Base-by-base conservation (phyloP, 768 basidiomycete genomes). In the Suillus bovinus region DNA sequence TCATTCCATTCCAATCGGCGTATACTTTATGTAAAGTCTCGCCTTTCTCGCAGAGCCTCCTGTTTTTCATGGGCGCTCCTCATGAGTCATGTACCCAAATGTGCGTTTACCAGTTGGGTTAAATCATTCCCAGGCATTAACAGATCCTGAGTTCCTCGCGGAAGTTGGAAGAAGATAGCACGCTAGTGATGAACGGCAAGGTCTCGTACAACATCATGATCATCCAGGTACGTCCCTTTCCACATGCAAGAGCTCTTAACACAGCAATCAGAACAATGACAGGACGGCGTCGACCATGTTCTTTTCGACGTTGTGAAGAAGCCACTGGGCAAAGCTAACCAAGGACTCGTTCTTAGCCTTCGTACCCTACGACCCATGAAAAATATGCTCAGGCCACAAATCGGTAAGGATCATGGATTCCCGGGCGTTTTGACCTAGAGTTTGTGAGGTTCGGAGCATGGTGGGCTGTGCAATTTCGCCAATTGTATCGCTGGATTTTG, bases 171-270 rank as follows among this genome's bases (percentile, higher is more conserved):
- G 77, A 86, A 85, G 68, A 69, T 84, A 10, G 85, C 84, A n/a
- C n/a, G n/a, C n/a, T n/a, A 1, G 59, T 78, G 29, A 79, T 83
- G 7, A 78, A 79, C 8, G 84, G 79, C 1, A 75, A 74, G 0
- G 78, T 82, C 58, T 73, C 87, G 60, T 89, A 85, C 77, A 89
- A 88, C 66, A n/a, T n/a, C n/a, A n/a, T n/a, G n/a, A 70, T 88
- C 56, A 66, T 88, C 11, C 78, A 87, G 81, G 80, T 79, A 46
- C 8, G 67, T 22, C 20, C 39, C 27, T 42, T 11, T 16, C 11
- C n/a, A n/a, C n/a, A n/a, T n/a, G 6, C 22, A 11, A 22, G 13
- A 47, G 46, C 22, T 46, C 9, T 58, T 36, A 16, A 58, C 62
- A 41, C 16, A 24, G 10, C 29, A 41, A 16, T 33, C 41, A 81